These are phyloP conservation scores for Blastocystis sp. DNA, from an alignment of 352 stramenopile species.

Conservation along the genomic window DNA sequence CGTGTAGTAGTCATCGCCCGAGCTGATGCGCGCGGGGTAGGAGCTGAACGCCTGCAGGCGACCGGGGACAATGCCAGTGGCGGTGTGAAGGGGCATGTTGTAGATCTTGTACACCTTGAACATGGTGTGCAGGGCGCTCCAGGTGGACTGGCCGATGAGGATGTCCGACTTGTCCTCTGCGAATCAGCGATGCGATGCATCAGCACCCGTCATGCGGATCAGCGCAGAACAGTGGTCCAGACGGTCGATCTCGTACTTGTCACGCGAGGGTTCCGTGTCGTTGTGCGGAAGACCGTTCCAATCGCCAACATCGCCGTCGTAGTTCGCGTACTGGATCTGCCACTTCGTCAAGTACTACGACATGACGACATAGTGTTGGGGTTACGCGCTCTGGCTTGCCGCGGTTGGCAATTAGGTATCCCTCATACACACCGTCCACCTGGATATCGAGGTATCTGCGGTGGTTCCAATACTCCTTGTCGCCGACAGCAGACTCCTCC, in stretches of 20 bases:
- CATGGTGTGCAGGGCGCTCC: slow-evolving; percentile 76
- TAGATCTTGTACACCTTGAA: slow-evolving; percentile 79
- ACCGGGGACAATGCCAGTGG: slow-evolving; percentile 70
- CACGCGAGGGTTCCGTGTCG: background rate
- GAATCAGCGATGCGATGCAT: slow-evolving; percentile 44
- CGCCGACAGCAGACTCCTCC: slow-evolving; percentile 72
- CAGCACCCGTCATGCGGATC: slow-evolving; percentile 75
- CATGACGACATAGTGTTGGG: background rate
- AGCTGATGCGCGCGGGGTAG: slow-evolving; percentile 76
- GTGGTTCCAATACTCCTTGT: slow-evolving; percentile 74
- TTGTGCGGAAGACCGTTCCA: slow-evolving; percentile 53
- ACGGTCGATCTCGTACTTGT: slow-evolving; percentile 21
- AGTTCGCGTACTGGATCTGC: slow-evolving; percentile 67
- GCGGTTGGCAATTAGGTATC: slow-evolving; percentile 49
- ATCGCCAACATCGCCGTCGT: slow-evolving; percentile 60
- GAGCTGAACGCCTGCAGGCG: slow-evolving; percentile 74
- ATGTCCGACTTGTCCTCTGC: slow-evolving; percentile 71
- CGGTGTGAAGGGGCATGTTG: slow-evolving; percentile 71
- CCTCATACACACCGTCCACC: slow-evolving; percentile 56
- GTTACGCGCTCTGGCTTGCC: slow-evolving; percentile 30
- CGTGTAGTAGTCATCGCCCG: slow-evolving; percentile 78
- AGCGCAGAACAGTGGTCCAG: slow-evolving; percentile 74
- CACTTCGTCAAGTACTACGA: slow-evolving; percentile 18
- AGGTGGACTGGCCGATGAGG: slow-evolving; percentile 76
- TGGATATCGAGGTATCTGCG: slow-evolving; percentile 70